Evolutionary conservation across 768 basidiomycete genomes (phyloP).

Genomic region (Pulveroboletus sp.): DNA sequence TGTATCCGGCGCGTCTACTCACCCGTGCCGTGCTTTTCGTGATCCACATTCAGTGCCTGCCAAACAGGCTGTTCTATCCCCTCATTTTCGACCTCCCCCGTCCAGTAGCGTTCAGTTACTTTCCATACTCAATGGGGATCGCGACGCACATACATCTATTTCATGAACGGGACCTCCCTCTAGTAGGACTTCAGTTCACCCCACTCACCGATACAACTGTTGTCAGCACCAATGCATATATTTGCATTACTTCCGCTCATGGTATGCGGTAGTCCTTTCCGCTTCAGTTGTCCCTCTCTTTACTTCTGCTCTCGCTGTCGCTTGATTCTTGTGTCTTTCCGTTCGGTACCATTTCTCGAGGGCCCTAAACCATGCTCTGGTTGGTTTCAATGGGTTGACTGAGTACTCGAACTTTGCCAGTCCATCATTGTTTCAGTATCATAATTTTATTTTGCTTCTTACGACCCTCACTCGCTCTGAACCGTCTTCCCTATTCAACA

Average conservation of each 20-base stretch:
- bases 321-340: constrained; percentile 17
- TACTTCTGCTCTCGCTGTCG: not conserved
- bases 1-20: constrained; percentile 4
- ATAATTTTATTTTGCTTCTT: constrained; percentile 28
- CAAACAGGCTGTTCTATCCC: constrained; percentile 10
- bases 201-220: constrained; percentile 9
- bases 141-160: constrained; percentile 5
- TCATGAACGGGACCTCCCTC: constrained; percentile 8
- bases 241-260: constrained; percentile 15
- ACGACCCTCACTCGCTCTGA: constrained; percentile 17
- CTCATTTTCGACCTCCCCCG: constrained; percentile 15
- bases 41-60: constrained; percentile 12
- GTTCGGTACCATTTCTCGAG: constrained; percentile 12
- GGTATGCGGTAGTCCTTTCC: constrained; percentile 5
- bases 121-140: constrained; percentile 33
- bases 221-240: constrained; percentile 13
- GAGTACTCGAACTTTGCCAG: constrained; percentile 23
- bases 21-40: constrained; percentile 8
- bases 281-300: not conserved
- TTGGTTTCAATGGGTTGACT: constrained; percentile 20
- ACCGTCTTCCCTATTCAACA: constrained; percentile 9
- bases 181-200: constrained; percentile 15
- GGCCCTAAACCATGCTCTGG: constrained; percentile 16
- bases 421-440: constrained; percentile 24
- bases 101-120: constrained; percentile 29